Conservation (phyloP, 352 stramenopile genomes). For the Phytophthora sansomeana region DNA sequence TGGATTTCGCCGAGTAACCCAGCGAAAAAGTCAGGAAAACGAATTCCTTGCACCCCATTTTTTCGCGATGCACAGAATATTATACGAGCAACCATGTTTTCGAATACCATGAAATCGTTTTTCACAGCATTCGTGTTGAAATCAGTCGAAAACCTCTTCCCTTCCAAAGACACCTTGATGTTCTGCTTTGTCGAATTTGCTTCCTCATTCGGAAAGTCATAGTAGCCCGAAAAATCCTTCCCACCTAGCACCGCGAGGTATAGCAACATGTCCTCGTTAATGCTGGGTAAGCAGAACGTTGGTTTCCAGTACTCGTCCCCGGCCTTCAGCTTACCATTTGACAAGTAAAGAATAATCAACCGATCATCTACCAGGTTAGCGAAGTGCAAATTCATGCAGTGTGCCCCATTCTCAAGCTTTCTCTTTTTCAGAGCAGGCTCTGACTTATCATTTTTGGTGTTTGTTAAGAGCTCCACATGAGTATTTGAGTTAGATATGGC, state of each 20-base stretch:
- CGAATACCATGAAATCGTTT: constrained; percentile 8
- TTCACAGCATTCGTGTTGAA: background rate
- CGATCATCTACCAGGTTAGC: constrained; percentile 12
- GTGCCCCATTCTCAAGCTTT: too few species aligned
- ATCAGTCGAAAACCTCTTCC: too few species aligned
- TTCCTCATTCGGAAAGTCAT: too few species aligned
- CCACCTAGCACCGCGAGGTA: constrained; percentile 22
- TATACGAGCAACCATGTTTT: constrained; percentile 37
- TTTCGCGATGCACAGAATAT: constrained; percentile 36
- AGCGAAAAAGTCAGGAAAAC: too few species aligned
- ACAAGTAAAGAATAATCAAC: background rate
- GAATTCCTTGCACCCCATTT: constrained; percentile 32
- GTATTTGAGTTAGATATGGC: too few species aligned
- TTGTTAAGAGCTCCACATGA: too few species aligned
- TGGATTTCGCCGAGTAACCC: too few species aligned
- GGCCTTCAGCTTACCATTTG: background rate
- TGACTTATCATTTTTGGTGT: too few species aligned
- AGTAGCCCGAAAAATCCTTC: constrained; percentile 12
- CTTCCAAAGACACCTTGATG: too few species aligned
- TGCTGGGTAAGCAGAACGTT: background rate
- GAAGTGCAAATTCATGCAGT: constrained; percentile 6
- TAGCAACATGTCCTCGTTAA: constrained; percentile 16
- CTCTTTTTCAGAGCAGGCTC: too few species aligned
- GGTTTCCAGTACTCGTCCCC: background rate
- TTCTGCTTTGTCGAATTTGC: too few species aligned